Percentiles rank a stretch among this genome's conserved stretches.
Conservation (phyloP, 2,329 filamentous ascomycete species). For the Coniochaeta prunicola region DNA sequence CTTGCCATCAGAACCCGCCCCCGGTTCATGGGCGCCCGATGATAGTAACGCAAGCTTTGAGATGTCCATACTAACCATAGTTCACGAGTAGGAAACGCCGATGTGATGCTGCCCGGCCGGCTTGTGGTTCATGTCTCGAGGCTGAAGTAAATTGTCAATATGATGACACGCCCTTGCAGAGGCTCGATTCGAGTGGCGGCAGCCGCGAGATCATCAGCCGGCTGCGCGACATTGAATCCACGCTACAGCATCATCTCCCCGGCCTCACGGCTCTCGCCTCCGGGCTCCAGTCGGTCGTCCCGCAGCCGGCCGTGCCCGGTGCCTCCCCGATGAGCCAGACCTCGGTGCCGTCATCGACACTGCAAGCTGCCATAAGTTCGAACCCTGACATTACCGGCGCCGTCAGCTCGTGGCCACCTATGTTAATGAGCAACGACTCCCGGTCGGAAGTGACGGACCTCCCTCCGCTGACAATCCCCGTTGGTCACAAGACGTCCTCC, state of each 20-base stretch:
- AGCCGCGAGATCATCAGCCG: constrained; percentile 19
- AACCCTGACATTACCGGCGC: constrained; percentile 3
- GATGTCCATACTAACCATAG: not conserved
- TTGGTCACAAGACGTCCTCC: constrained; percentile 21
- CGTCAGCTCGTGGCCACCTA: not conserved
- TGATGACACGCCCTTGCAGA: constrained; percentile 19
- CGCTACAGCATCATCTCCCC: constrained; percentile 14
- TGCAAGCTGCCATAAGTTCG: not conserved
- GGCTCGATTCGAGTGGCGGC: constrained; percentile 21
- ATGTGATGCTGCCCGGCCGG: constrained; percentile 18
- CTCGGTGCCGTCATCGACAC: not conserved
- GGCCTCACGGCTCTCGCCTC: constrained; percentile 11
- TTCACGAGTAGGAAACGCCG: constrained; percentile 16
- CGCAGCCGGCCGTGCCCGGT: not conserved
- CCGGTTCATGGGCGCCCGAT: not conserved
- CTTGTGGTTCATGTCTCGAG: constrained; percentile 17
- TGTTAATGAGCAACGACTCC: not conserved
- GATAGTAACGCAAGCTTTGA: not conserved
- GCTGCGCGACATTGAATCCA: constrained; percentile 18
- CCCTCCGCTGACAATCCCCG: constrained; percentile 19
- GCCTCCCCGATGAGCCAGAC: constrained; percentile 2
- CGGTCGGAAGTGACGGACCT: constrained; percentile 9
- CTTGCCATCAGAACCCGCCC: not conserved
- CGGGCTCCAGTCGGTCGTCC: constrained; percentile 1
- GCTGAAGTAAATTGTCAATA: constrained; percentile 18